These are phyloP conservation scores for Salvia rosmarinus DNA, from an alignment of 257 asterid species.

Conservation along the genomic window DNA sequence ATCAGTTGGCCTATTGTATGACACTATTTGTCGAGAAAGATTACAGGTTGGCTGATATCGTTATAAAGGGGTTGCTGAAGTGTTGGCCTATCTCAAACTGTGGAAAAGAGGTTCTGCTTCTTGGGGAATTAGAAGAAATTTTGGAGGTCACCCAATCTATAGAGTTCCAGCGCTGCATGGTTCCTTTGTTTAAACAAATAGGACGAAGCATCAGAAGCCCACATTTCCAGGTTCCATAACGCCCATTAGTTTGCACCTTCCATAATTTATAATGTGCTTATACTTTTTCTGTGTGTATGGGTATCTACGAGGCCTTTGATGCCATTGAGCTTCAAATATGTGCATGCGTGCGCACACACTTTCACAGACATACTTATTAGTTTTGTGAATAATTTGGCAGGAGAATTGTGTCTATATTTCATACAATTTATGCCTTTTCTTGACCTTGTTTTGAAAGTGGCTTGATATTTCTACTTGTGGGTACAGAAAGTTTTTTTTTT, in stretches of 20 bases:
- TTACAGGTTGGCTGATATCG: slow-evolving; percentile 76
- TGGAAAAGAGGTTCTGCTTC: slow-evolving; percentile 86
- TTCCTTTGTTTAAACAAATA: slow-evolving; percentile 83
- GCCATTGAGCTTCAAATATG: background rate
- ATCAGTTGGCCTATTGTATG: slow-evolving; percentile 75
- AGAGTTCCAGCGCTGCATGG: slow-evolving; percentile 83
- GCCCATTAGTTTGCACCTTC: slow-evolving; percentile 21
- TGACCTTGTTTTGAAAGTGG: background rate
- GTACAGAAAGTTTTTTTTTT: too few species aligned
- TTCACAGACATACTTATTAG: too few species aligned
- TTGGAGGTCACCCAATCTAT: slow-evolving; percentile 77
- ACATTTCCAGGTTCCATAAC: slow-evolving; percentile 80
- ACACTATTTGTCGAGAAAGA: slow-evolving; percentile 86
- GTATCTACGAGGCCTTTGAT: background rate
- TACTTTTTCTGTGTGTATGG: background rate
- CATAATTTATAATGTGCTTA: background rate
- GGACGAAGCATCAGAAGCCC: slow-evolving; percentile 85
- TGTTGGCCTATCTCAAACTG: slow-evolving; percentile 91
- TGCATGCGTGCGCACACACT: background rate
- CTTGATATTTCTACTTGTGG: too few species aligned
- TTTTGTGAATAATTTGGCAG: too few species aligned
- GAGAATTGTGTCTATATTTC: too few species aligned
- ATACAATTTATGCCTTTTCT: background rate
- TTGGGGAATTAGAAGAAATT: slow-evolving; percentile 90
- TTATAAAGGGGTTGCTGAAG: slow-evolving; percentile 74